A percentile compares a stretch with the other conserved stretches of the same genome.
Evolutionary conservation across 2,329 filamentous ascomycete species (phyloP).

Genomic region (Sporothrix curviconia): DNA sequence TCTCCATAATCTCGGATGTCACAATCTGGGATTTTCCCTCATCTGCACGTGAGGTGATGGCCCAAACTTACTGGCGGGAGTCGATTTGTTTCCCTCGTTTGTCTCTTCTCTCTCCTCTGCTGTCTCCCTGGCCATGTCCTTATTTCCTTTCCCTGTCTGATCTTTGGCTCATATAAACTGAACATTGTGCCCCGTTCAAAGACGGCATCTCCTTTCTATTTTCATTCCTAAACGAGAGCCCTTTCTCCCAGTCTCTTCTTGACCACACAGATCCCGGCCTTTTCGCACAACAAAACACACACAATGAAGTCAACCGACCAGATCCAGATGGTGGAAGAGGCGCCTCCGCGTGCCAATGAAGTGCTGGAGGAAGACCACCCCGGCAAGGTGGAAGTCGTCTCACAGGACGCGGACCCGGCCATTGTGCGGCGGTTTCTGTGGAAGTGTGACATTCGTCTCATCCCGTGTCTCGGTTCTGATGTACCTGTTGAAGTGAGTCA

Average conservation of each 20-base stretch:
- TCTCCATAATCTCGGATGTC: not conserved
- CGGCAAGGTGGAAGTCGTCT: not conserved
- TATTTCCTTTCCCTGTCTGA: too few species aligned
- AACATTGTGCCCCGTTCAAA: too few species aligned
- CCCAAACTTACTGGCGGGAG: not conserved
- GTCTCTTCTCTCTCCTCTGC: too few species aligned
- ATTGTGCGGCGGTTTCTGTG: not conserved
- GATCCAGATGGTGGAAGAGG: not conserved
- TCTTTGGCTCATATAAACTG: too few species aligned
- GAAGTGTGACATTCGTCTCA: not conserved
- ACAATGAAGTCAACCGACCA: not conserved
- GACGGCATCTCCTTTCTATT: too few species aligned
- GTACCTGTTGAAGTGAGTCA: slow-evolving; percentile 4
- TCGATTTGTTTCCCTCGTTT: not conserved
- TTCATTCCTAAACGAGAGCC: too few species aligned
- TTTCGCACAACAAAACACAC: not conserved
- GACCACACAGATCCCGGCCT: not conserved
- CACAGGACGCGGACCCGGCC: not conserved
- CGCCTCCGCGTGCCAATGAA: not conserved
- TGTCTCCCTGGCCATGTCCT: too few species aligned
- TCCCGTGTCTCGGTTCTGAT: slow-evolving; percentile 2
- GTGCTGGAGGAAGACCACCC: not conserved
- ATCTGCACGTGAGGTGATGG: too few species aligned
- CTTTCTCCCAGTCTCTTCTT: not conserved
- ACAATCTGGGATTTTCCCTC: not conserved